Evolutionary conservation across 1,284 basidiomycete genomes (phyloP).

Genomic region (Cutaneotrichosporon mucoides): DNA sequence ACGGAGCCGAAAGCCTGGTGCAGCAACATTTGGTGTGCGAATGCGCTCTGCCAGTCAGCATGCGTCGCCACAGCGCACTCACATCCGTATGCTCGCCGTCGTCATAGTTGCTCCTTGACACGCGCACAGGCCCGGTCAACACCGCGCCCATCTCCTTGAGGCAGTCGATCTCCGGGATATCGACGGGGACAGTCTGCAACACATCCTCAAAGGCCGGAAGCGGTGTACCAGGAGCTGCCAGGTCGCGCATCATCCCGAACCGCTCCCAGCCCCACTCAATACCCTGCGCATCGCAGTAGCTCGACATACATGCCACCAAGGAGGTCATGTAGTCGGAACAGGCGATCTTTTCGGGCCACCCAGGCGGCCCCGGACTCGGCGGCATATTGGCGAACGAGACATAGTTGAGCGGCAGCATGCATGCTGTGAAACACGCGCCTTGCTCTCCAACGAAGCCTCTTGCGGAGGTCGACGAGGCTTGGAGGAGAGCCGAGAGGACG

Average conservation of each 20-base stretch:
- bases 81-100: background rate
- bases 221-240: background rate
- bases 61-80: background rate
- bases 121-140: background rate
- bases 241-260: background rate
- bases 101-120: conserved; percentile 1
- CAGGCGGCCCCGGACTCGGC: background rate
- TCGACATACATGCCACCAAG: conserved; percentile 16
- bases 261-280: conserved; percentile 9
- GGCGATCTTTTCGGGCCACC: background rate
- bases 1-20: conserved; percentile 27
- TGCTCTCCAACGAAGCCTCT: background rate
- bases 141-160: background rate
- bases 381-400: conserved; percentile 7
- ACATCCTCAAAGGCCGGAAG: conserved; percentile 2
- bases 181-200: background rate
- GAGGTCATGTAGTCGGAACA: conserved; percentile 13
- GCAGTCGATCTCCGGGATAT: conserved; percentile 1
- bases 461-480: background rate
- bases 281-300: conserved; percentile 14
- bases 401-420: conserved; percentile 9
- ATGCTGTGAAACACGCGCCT: conserved; percentile 7
- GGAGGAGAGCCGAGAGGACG: background rate
- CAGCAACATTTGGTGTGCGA: conserved; percentile 7
- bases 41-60: background rate